A percentile compares a stretch with the other conserved stretches of the same genome.
These are phyloP conservation scores for Trichoderma sp. DNA, from an alignment of 2,329 filamentous ascomycete genomes.

Conservation along the genomic window DNA sequence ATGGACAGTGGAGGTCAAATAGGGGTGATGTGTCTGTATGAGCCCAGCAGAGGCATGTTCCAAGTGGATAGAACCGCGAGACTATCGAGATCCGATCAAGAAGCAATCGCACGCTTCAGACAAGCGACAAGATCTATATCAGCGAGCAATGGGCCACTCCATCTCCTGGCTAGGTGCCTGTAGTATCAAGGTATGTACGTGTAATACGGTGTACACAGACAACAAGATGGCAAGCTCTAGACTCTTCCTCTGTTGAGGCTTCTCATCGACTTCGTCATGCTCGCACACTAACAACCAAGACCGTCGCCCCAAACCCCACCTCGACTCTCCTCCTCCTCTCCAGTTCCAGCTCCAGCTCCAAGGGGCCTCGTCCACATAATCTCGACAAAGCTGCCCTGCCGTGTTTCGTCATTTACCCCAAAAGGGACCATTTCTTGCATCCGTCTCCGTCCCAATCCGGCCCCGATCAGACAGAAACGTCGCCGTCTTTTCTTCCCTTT, in stretches of 20 bases:
- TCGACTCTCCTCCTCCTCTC: constrained; percentile 12
- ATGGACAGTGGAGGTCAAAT: too few species aligned
- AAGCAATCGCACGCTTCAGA: background rate
- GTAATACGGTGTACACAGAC: background rate
- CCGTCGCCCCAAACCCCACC: constrained; percentile 6
- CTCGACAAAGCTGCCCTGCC: constrained; percentile 26
- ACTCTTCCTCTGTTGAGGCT: background rate
- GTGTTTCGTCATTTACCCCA: constrained; percentile 21
- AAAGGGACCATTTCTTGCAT: constrained; percentile 19
- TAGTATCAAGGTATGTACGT: background rate
- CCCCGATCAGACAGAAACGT: constrained; percentile 2
- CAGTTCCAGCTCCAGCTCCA: background rate
- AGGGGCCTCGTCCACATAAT: constrained; percentile 23
- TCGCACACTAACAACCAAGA: background rate
- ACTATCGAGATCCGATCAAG: background rate
- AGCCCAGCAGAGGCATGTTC: background rate
- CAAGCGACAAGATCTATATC: background rate
- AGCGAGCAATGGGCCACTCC: background rate
- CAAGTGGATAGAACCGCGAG: background rate
- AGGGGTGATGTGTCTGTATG: background rate
- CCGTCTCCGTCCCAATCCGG: constrained; percentile 13
- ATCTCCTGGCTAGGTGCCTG: background rate
- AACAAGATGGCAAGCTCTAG: background rate
- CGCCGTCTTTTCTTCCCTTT: background rate
- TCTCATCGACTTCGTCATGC: constrained; percentile 2